Evolutionary conservation across 495 filamentous ascomycete species (phyloP).

Genomic region (Venustampulla echinocandica): DNA sequence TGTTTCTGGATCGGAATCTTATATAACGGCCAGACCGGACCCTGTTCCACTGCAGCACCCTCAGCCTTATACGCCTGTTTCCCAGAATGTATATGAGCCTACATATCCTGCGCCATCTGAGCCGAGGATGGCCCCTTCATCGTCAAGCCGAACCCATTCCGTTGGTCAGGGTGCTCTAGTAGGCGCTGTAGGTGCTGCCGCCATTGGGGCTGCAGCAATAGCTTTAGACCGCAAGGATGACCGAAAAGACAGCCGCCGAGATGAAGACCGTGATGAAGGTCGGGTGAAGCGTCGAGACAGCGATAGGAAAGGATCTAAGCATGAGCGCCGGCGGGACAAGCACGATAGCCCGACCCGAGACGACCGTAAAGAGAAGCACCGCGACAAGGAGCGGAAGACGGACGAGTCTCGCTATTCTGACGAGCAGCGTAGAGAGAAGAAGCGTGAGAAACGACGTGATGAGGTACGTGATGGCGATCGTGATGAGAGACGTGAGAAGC

Average conservation of each 20-base stretch:
- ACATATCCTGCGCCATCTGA: slow-evolving; percentile 26
- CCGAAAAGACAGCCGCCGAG: slow-evolving; percentile 24
- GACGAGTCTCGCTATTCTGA: slow-evolving; percentile 10
- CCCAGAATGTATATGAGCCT: slow-evolving; percentile 43
- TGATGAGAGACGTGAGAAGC: slow-evolving; percentile 17
- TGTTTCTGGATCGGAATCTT: slow-evolving; percentile 30
- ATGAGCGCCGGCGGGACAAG: slow-evolving; percentile 13
- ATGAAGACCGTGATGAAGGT: slow-evolving; percentile 10
- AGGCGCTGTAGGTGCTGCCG: slow-evolving; percentile 42
- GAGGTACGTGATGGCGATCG: slow-evolving; percentile 17
- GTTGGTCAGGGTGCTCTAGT: slow-evolving; percentile 39
- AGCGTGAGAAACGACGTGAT: slow-evolving; percentile 20
- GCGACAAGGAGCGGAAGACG: slow-evolving; percentile 14
- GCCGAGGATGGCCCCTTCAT: slow-evolving; percentile 24
- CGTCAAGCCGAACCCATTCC: slow-evolving; percentile 26
- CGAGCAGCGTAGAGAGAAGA: slow-evolving; percentile 14
- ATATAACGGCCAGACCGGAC: slow-evolving; percentile 27
- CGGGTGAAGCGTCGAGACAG: slow-evolving; percentile 11
- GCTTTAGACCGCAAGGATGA: slow-evolving; percentile 31
- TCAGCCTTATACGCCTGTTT: slow-evolving; percentile 48
- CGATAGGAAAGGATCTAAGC: slow-evolving; percentile 3
- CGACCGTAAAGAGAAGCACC: slow-evolving; percentile 16
- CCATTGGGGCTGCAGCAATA: slow-evolving; percentile 32
- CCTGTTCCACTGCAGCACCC: slow-evolving; percentile 50
- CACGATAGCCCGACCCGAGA: slow-evolving; percentile 8